Evolutionary conservation across 371 early-diverging fungal genomes (phyloP), one percentile per base, ranked within the genome.

Genomic region (Mortierella sp.): DNA sequence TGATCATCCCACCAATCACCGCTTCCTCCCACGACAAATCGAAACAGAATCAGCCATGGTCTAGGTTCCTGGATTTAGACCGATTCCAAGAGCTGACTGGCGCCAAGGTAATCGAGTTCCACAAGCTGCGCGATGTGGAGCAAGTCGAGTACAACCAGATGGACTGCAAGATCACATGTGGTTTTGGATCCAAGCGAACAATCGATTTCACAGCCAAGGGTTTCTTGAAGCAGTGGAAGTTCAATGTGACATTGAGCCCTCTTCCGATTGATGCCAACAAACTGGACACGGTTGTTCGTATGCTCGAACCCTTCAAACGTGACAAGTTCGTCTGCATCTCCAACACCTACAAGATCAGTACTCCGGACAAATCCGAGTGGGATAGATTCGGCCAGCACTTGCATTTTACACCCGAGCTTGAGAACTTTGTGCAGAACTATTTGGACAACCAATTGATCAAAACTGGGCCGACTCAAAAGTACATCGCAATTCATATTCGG

Each of bases 11-110:
- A 10, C 72, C 72, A 5, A 72, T 72, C 59, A 72, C 72, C 0
- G 72, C 72, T n/a, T 72, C 72, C 13, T 62, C 62, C 16, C 72
- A 72, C 59, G 72, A 72, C 63, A 72, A 72, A 48, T 72, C 72
- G n/a, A 72, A 72, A 55, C 72, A 72, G 55, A 72, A 72, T 31
- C 72, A 72, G 55, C 72, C 72, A 30, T 72, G 72, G 72, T 72
- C 72, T 28, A 72, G 59, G 63, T 72, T 72, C 55, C 55, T 72
- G 50, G 72, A 72, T 41, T 59, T 72, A 27, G 54, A 66, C 10
- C 56, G 55, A 18, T 72, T 72, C 58, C 57, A 66, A 43, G 59
- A 67, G 51, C 46, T 72, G 54, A 72, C 72, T 2, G 72, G 72
- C 28, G 57, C 72, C 34, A 72, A 72, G 46, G 67, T 72, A 18